Percentiles rank a stretch among this genome's conserved stretches.
phyloP scores from a whole-genome alignment of 768 basidiomycete species.

The Pisolithus albus region DNA sequence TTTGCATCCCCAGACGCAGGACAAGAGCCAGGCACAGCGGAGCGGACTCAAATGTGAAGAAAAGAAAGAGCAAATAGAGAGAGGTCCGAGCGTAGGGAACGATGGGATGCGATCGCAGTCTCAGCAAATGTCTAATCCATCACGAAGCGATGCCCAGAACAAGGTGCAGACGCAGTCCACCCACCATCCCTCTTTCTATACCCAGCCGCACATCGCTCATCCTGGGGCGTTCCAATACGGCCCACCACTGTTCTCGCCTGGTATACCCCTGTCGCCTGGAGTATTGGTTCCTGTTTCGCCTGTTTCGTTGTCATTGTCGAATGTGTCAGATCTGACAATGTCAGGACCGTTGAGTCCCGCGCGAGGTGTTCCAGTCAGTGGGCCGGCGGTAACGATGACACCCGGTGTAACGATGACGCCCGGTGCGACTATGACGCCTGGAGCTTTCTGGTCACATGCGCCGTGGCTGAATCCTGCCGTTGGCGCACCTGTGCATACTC shows the following conservation, averaged over 20 bases:
- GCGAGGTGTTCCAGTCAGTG: constrained; percentile 1
- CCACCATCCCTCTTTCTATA: constrained; percentile 9
- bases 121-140: constrained; percentile 1
- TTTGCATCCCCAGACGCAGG: constrained; percentile 42
- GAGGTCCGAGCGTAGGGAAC: constrained; percentile 5
- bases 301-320: constrained; percentile 12
- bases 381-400: constrained; percentile 24
- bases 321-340: constrained; percentile 8
- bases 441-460: constrained; percentile 62
- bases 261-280: constrained; percentile 17
- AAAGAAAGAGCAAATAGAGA: constrained; percentile 1
- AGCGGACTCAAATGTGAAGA: constrained; percentile 7
- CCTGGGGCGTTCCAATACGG: constrained; percentile 18
- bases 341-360: constrained; percentile 10
- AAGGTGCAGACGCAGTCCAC: neutral
- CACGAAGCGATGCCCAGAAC: neutral
- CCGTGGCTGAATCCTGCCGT: constrained; percentile 53
- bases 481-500: constrained; percentile 47
- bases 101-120: constrained; percentile 1
- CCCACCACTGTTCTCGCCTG: constrained; percentile 24
- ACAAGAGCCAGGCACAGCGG: constrained; percentile 11
- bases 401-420: constrained; percentile 57
- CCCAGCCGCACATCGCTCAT: constrained; percentile 8
- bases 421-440: constrained; percentile 64
- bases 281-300: constrained; percentile 3